Evolutionary conservation across 805 yeast species (phyloP).

Genomic region (Schizosaccharomyces cryophilus): DNA sequence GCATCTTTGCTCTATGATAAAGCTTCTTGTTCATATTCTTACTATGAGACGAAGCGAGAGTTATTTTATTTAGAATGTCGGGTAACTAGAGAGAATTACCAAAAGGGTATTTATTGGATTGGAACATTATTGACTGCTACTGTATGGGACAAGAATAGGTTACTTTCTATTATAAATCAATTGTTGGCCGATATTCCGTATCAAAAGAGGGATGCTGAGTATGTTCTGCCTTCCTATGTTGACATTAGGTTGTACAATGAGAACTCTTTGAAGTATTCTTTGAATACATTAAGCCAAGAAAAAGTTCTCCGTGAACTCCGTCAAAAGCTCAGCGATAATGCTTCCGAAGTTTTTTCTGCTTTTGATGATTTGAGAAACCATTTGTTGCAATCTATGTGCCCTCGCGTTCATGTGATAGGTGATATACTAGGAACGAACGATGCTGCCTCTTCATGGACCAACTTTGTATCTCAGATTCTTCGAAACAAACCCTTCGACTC

Average conservation of each 20-base stretch:
- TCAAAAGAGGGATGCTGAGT: constrained; percentile 33
- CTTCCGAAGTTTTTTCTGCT: constrained; percentile 20
- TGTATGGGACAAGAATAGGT: constrained; percentile 47
- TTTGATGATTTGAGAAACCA: constrained; percentile 23
- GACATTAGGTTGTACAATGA: constrained; percentile 24
- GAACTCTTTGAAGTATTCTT: constrained; percentile 41
- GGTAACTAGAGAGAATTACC: constrained; percentile 37
- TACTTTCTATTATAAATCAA: constrained; percentile 14
- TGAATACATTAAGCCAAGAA: constrained; percentile 44
- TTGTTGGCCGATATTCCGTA: constrained; percentile 32
- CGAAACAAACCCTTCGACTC: too few relatives aligned
- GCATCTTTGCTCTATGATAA: constrained; percentile 34
- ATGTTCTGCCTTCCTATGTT: constrained; percentile 41
- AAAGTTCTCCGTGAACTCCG: constrained; percentile 25
- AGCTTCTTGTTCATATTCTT: not conserved
- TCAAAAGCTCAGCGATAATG: constrained; percentile 21
- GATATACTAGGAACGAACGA: not conserved
- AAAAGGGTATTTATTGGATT: constrained; percentile 54
- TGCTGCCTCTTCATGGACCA: not conserved
- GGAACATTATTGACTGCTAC: constrained; percentile 36
- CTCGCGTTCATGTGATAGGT: not conserved
- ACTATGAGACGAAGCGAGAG: constrained; percentile 30
- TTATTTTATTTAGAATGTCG: constrained; percentile 35
- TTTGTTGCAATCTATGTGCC: not conserved
- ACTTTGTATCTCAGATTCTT: too few relatives aligned